Percentiles rank a stretch among this genome's conserved stretches.
Evolutionary conservation across 768 basidiomycete species (phyloP).

Genomic region (Lentinula boryana): DNA sequence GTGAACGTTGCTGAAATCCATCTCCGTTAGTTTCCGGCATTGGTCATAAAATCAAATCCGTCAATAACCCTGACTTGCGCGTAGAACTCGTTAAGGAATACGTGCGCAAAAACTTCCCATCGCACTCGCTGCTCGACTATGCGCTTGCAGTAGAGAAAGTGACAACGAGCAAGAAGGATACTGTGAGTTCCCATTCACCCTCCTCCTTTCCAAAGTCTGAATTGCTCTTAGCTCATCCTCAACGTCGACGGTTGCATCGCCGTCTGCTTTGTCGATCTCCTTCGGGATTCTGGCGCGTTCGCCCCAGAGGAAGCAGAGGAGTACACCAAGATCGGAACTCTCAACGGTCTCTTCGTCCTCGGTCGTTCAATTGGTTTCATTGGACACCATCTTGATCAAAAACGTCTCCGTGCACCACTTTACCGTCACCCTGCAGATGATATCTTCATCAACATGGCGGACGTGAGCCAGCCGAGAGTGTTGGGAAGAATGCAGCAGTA

Average conservation of each 20-base stretch:
- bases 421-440: constrained; percentile 96
- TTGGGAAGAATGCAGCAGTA: constrained; percentile 43
- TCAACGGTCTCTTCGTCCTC: constrained; percentile 96
- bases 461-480: constrained; percentile 77
- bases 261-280: constrained; percentile 93
- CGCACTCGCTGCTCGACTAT: constrained; percentile 87
- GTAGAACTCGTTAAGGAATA: constrained; percentile 95
- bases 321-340: constrained; percentile 94
- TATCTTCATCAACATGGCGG: constrained; percentile 93
- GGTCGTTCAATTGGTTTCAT: constrained; percentile 98
- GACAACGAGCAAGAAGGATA: constrained; percentile 96
- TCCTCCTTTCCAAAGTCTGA: background rate
- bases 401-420: constrained; percentile 84
- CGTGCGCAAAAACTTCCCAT: constrained; percentile 93
- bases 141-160: constrained; percentile 97
- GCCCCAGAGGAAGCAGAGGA: constrained; percentile 94
- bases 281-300: constrained; percentile 91
- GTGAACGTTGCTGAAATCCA: background rate
- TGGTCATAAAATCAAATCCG: constrained; percentile 99
- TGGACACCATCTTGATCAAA: constrained; percentile 95
- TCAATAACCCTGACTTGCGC: constrained; percentile 91
- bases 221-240: constrained; percentile 62
- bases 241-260: constrained; percentile 97
- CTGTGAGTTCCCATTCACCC: constrained; percentile 35
- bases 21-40: constrained; percentile 78